Conservation (phyloP, 768 basidiomycete genomes). For the Hydnomerulius pinastri region DNA sequence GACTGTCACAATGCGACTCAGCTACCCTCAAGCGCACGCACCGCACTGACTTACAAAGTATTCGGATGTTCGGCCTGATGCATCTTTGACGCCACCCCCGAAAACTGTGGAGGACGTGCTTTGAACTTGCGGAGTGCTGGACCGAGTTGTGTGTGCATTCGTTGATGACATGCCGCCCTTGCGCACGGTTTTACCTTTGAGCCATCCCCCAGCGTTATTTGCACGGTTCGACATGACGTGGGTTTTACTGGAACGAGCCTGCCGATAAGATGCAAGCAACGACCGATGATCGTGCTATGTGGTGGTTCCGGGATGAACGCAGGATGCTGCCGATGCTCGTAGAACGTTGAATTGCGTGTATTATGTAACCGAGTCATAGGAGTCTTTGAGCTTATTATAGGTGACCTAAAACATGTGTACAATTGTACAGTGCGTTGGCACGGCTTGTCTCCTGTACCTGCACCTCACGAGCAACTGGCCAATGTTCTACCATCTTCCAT, state of each 20-base stretch:
- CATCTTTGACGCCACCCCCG: slow-evolving; percentile 85
- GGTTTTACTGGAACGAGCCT: not conserved
- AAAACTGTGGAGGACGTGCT: slow-evolving; percentile 75
- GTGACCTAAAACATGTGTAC: too few relatives aligned
- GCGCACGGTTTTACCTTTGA: slow-evolving; percentile 75
- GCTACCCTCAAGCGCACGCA: not conserved
- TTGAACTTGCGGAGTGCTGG: slow-evolving; percentile 67
- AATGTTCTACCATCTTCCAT: too few relatives aligned
- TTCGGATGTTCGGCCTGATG: slow-evolving; percentile 78
- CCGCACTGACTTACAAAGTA: slow-evolving; percentile 60
- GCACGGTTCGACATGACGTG: slow-evolving; percentile 35
- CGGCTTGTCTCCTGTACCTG: too few relatives aligned
- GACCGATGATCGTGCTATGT: too few relatives aligned
- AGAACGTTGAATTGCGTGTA: too few relatives aligned
- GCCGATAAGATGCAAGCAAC: too few relatives aligned
- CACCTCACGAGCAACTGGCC: too few relatives aligned
- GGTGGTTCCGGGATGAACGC: too few relatives aligned
- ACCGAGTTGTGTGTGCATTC: slow-evolving; percentile 49
- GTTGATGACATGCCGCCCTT: slow-evolving; percentile 55
- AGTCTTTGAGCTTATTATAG: too few relatives aligned
- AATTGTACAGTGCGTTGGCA: too few relatives aligned
- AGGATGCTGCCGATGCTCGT: too few relatives aligned
- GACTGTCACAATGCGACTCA: slow-evolving; percentile 45
- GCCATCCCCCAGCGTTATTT: slow-evolving; percentile 44
- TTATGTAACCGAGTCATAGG: too few relatives aligned